phyloP scores from a whole-genome alignment of 768 basidiomycete genomes.

The Crassisporium funariophilum region DNA sequence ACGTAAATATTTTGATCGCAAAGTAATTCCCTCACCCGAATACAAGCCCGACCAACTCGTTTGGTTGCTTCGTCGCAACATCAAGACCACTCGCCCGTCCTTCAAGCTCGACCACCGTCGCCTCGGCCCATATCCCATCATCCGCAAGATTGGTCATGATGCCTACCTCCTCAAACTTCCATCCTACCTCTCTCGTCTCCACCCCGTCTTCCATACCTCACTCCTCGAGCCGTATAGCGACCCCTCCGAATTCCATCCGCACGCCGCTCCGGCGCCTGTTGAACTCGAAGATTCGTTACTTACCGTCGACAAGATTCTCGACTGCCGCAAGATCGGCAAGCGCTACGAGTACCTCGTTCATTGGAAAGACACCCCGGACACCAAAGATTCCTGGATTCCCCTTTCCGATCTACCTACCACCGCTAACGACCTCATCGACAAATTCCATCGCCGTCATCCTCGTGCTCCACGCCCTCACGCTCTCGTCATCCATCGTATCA shows the following conservation, averaged over 20 bases:
- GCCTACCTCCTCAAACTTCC: slow-evolving; percentile 35
- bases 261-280: slow-evolving; percentile 23
- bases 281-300: slow-evolving; percentile 20
- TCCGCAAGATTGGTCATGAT: slow-evolving; percentile 16
- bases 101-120: slow-evolving; percentile 38
- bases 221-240: slow-evolving; percentile 35
- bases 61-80: slow-evolving; percentile 39
- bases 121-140: slow-evolving; percentile 21
- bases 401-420: slow-evolving; percentile 35
- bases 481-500: too few species aligned
- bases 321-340: slow-evolving; percentile 33
- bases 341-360: slow-evolving; percentile 38
- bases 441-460: slow-evolving; percentile 36
- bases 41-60: slow-evolving; percentile 36
- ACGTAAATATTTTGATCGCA: slow-evolving; percentile 28
- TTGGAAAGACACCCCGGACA: slow-evolving; percentile 25
- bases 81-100: slow-evolving; percentile 42
- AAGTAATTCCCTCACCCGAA: slow-evolving; percentile 24
- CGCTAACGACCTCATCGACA: slow-evolving; percentile 30
- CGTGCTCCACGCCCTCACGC: too few species aligned
- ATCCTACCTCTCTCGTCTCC: slow-evolving; percentile 30
- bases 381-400: slow-evolving; percentile 38
- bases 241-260: slow-evolving; percentile 34
- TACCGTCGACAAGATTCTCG: slow-evolving; percentile 27
- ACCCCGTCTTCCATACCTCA: slow-evolving; percentile 42